Evolutionary conservation across 169 alveolate species (phyloP), one percentile per base, ranked within the genome.

Genomic region (Eimeria sp.): DNA sequence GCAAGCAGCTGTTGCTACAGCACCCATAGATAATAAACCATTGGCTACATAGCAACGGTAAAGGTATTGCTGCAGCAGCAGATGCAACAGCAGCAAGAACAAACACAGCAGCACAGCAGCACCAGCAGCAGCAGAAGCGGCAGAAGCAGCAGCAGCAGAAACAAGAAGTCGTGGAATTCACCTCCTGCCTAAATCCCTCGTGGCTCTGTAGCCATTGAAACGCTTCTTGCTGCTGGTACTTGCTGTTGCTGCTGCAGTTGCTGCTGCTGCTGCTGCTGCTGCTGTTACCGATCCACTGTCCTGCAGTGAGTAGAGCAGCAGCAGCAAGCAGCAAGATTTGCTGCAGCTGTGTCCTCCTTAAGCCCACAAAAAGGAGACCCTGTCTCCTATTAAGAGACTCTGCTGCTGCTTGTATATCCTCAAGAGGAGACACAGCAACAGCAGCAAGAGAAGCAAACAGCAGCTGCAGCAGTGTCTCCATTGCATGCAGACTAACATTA

Each of bases 381-480:
- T 80, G 89, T 13, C 25, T 7, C 54, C 58, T 72, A 70, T 45
- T 80, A 6, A 80, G 89, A 5, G 89, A 70, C 3, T 57, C 70
- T 7, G 51, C 89, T n/a, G 89, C 47, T 9, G 30, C 89, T 7
- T 20, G 18, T 20, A 80, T 20, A 22, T 80, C 89, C 9, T 80
- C 89, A 7, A 22, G 34, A 3, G 51, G 43, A 11, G 89, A n/a
- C 10, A 72, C 51, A 7, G 70, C 22, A 3, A 80, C 30, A 7
- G 72, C 10, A 9, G 47, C 47, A 30, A 80, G 43, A n/a, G 89
- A 73, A 80, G 89, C 89, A 80, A 80, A 80, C 72, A 80, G 89
- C 89, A 80, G 70, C 89, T 80, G 89, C 65, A 80, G 89, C 89
- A 80, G 47, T 13, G 47, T 22, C 89, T 80, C 51, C 89, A 80